Conservation (phyloP, 2,329 filamentous ascomycete species). For the Arthroderma uncinatum region DNA sequence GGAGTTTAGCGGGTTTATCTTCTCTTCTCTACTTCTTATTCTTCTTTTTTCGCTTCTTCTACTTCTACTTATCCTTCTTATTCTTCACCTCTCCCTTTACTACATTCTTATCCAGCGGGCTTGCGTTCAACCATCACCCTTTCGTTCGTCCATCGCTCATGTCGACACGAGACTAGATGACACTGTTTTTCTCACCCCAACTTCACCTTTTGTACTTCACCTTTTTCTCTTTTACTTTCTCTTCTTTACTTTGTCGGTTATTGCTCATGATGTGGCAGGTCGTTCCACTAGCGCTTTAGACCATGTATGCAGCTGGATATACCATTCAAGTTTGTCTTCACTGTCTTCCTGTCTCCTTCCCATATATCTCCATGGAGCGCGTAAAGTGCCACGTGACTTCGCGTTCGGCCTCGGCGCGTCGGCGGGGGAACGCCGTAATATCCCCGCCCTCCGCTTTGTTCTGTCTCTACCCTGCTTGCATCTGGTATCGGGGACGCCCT, state of each 20-base stretch:
- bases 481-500: too few relatives aligned
- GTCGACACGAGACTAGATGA: neutral
- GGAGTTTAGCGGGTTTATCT: neutral
- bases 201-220: neutral
- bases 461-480: too few relatives aligned
- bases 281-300: neutral
- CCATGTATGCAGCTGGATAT: slow-evolving; percentile 1
- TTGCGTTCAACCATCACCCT: neutral
- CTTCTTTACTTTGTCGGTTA: neutral
- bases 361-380: neutral
- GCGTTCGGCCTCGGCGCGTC: neutral
- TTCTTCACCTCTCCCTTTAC: neutral
- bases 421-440: neutral
- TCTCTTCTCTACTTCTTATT: neutral
- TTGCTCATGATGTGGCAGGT: neutral
- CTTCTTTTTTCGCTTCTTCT: neutral
- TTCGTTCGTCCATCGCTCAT: neutral
- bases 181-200: neutral
- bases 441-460: too few relatives aligned
- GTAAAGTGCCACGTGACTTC: neutral
- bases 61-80: too few relatives aligned
- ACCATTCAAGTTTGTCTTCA: neutral
- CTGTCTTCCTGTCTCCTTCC: neutral
- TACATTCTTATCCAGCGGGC: slow-evolving; percentile 2
- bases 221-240: neutral